phyloP scores from a whole-genome alignment of 2,329 filamentous ascomycete species.

The Ophiostoma novo-ulmi region DNA sequence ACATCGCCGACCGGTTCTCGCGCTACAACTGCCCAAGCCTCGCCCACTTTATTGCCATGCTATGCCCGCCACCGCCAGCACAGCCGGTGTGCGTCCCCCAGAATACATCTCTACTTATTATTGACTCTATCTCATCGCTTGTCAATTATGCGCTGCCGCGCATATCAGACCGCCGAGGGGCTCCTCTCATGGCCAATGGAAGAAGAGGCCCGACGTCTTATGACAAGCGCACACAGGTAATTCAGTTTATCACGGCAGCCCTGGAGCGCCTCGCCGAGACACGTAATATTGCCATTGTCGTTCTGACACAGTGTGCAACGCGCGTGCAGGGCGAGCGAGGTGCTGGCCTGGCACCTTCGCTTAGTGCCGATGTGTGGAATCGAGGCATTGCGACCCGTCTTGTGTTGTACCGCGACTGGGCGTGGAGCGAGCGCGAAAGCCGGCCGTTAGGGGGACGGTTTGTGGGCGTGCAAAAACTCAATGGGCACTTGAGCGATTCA shows the following conservation, averaged over 20 bases:
- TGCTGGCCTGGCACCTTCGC: constrained; percentile 67
- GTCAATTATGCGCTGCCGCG: constrained; percentile 73
- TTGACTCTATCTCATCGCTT: constrained; percentile 73
- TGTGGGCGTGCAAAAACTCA: constrained; percentile 60
- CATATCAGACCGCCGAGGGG: constrained; percentile 30
- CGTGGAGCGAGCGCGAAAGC: constrained; percentile 38
- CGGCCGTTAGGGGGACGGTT: constrained; percentile 49
- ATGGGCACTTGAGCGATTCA: constrained; percentile 45
- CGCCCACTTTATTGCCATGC: constrained; percentile 67
- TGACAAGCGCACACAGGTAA: constrained; percentile 39
- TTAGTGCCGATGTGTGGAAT: constrained; percentile 77
- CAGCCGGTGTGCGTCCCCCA: constrained; percentile 48
- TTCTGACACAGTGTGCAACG: constrained; percentile 78
- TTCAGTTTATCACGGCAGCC: constrained; percentile 62
- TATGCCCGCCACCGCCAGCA: constrained; percentile 62
- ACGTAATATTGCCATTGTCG: constrained; percentile 65
- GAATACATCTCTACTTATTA: constrained; percentile 62
- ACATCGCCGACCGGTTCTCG: constrained; percentile 36
- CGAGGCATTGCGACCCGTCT: constrained; percentile 67
- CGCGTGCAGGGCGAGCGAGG: constrained; percentile 61
- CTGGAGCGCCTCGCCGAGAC: constrained; percentile 71
- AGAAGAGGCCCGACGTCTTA: constrained; percentile 20
- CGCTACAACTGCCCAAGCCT: constrained; percentile 56
- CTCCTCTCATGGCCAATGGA: constrained; percentile 26
- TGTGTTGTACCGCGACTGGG: constrained; percentile 75